Evolutionary conservation across 768 basidiomycete genomes (phyloP), one percentile per base, ranked within the genome.

Genomic region (Leccinum fibrillosum): DNA sequence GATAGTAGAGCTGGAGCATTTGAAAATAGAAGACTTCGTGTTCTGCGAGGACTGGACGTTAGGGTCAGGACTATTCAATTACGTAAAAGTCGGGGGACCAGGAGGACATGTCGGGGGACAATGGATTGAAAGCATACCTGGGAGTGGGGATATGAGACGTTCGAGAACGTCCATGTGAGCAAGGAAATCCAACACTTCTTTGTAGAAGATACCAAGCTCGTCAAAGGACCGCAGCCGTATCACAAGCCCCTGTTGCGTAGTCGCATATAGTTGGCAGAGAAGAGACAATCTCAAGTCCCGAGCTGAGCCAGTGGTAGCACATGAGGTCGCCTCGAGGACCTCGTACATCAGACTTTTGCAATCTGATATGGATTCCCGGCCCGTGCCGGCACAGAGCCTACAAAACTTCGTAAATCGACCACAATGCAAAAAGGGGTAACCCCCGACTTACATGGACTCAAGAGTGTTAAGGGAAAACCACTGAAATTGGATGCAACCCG

Each of bases 361-460:
- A 49, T 66, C 65, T 32, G 78, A 77, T 56, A 75, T 71, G 5
- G 76, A 73, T n/a, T 65, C 65, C 28, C 77, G 72, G 11, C 77
- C 78, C 4, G 79, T 78, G 19, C 78, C 79, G 1, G 74, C 49
- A 56, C 78, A 79, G 5, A 78, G 66, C 69, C 78, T 79, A 55
- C 32, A 52, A 52, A 55, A 42, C 23, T 39, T 19, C n/a, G 28
- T 62, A 44, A 60, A 56, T 49, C 30, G 17, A 17, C 23, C 9
- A 28, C 25, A 45, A 10, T 10, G 19, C n/a, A 51, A 23, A 45
- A 19, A 26, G 17, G n/a, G 30, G 26, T 55, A 28, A 52, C 12
- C 25, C 25, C 45, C 21, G 9, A 55, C 70, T 60, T 51, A 78
- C 77, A 78, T 73, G 0, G 74, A 74, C 64, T 79, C 78, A n/a